These are phyloP conservation scores for Colletotrichum sp. DNA, from an alignment of 2,329 filamentous ascomycete species.

Conservation along the genomic window DNA sequence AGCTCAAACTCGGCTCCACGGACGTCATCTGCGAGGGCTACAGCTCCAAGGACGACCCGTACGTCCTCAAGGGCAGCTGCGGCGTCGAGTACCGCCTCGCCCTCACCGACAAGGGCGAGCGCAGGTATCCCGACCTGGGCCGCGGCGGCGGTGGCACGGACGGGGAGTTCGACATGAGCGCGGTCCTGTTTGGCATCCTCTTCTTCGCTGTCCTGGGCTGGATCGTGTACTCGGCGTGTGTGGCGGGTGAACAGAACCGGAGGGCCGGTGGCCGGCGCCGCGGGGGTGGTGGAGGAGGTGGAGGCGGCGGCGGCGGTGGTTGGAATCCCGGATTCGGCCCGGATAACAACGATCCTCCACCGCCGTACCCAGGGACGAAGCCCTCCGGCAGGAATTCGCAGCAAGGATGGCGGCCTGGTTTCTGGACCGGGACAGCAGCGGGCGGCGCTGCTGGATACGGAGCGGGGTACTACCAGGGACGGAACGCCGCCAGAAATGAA, in stretches of 20 bases:
- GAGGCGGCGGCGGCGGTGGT: conserved; percentile 44
- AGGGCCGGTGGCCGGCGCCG: conserved; percentile 36
- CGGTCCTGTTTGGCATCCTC: conserved; percentile 59
- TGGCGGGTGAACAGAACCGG: conserved; percentile 20
- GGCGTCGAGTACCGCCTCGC: conserved; percentile 87
- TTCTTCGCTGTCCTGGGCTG: conserved; percentile 65
- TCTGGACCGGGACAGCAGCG: conserved; percentile 72
- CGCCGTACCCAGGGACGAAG: conserved; percentile 55
- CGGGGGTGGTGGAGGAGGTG: conserved; percentile 45
- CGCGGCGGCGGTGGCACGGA: conserved; percentile 38
- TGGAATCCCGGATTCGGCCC: conserved; percentile 42
- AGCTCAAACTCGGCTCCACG: conserved; percentile 77
- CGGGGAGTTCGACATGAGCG: conserved; percentile 36
- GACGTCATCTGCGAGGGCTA: conserved; percentile 96
- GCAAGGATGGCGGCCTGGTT: conserved; percentile 72
- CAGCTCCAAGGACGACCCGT: conserved; percentile 74
- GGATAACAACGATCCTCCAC: conserved; percentile 53
- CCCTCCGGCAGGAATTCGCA: conserved; percentile 32
- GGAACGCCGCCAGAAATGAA: conserved; percentile 29
- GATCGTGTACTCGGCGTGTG: conserved; percentile 65
- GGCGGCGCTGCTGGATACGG: conserved; percentile 74
- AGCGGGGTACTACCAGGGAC: conserved; percentile 49
- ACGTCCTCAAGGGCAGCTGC: conserved; percentile 90
- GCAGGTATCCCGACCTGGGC: conserved; percentile 66
- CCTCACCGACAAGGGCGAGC: conserved; percentile 78